phyloP scores from a whole-genome alignment of 169 alveolate genomes.

The Neospora caninum region DNA sequence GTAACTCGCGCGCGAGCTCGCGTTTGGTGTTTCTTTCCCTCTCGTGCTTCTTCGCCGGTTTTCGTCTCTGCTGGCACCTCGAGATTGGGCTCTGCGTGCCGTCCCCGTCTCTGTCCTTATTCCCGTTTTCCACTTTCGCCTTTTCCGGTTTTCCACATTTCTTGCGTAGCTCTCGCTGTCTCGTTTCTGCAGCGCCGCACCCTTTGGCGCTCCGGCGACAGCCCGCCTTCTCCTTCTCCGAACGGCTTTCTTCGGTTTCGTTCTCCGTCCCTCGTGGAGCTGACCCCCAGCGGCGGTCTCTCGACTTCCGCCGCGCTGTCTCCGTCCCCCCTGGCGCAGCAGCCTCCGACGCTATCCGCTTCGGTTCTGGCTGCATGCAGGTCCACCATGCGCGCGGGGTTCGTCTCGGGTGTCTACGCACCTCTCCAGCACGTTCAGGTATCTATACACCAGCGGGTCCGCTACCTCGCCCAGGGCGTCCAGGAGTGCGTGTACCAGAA shows the following conservation, averaged over 20 bases:
- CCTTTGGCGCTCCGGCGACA: background rate
- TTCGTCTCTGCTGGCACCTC: too few species aligned
- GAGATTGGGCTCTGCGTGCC: too few species aligned
- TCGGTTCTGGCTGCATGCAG: conserved; percentile 18
- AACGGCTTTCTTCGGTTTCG: background rate
- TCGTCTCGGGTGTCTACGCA: conserved; percentile 6
- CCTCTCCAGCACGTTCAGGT: conserved; percentile 26
- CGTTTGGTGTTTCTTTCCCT: too few species aligned
- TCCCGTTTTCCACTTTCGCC: too few species aligned
- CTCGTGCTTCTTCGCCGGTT: too few species aligned
- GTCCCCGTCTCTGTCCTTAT: too few species aligned
- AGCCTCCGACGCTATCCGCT: conserved; percentile 16
- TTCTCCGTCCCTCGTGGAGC: background rate
- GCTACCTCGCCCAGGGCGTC: conserved; percentile 1
- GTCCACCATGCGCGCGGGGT: conserved; percentile 28
- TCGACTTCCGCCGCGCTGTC: background rate
- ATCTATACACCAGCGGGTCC: conserved; percentile 20
- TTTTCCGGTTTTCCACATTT: too few species aligned
- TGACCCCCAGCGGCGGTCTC: background rate
- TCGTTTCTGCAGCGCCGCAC: too few species aligned
- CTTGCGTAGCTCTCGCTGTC: too few species aligned
- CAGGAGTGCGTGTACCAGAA: background rate
- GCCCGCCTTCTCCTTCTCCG: background rate
- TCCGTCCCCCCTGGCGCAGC: background rate
- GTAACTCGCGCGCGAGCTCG: too few species aligned